These are phyloP conservation scores for Penicillium waksmanii DNA, from an alignment of 495 filamentous ascomycete species.

Conservation along the genomic window DNA sequence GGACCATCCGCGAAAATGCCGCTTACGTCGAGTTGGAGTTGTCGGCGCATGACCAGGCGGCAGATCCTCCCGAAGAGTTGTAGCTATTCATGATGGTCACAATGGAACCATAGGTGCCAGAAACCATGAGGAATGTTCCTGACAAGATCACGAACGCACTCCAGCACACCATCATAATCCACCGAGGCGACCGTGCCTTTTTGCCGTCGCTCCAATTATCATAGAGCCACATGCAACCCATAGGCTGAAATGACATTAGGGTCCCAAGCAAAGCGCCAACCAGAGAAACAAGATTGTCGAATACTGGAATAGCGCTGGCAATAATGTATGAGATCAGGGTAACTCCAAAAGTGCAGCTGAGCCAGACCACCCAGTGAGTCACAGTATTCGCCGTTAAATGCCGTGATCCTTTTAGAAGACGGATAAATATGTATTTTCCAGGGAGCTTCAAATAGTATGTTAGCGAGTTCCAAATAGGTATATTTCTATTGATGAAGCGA, in stretches of 20 bases:
- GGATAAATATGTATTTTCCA: constrained; percentile 63
- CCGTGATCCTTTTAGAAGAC: constrained; percentile 56
- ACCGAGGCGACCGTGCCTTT: constrained; percentile 23
- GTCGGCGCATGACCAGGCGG: constrained; percentile 40
- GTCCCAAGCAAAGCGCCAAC: constrained; percentile 62
- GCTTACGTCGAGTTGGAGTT: constrained; percentile 35
- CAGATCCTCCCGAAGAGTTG: constrained; percentile 27
- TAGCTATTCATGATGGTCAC: constrained; percentile 58
- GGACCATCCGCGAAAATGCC: not conserved
- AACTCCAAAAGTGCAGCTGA: constrained; percentile 56
- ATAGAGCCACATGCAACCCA: constrained; percentile 51
- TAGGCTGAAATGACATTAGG: constrained; percentile 47
- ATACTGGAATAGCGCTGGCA: constrained; percentile 72
- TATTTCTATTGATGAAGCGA: constrained; percentile 43
- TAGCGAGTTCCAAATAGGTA: constrained; percentile 26
- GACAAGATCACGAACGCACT: constrained; percentile 31
- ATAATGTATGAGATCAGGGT: constrained; percentile 68
- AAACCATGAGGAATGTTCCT: constrained; percentile 55
- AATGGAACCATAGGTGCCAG: constrained; percentile 62
- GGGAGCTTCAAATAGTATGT: constrained; percentile 38
- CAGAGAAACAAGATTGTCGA: constrained; percentile 62
- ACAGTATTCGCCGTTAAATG: constrained; percentile 60
- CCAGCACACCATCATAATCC: constrained; percentile 37
- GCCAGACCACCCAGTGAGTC: constrained; percentile 61
- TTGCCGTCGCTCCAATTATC: constrained; percentile 52